A percentile compares a stretch with the other conserved stretches of the same genome.
Evolutionary conservation across 768 basidiomycete species (phyloP).

Genomic region (Boletus insuetus): DNA sequence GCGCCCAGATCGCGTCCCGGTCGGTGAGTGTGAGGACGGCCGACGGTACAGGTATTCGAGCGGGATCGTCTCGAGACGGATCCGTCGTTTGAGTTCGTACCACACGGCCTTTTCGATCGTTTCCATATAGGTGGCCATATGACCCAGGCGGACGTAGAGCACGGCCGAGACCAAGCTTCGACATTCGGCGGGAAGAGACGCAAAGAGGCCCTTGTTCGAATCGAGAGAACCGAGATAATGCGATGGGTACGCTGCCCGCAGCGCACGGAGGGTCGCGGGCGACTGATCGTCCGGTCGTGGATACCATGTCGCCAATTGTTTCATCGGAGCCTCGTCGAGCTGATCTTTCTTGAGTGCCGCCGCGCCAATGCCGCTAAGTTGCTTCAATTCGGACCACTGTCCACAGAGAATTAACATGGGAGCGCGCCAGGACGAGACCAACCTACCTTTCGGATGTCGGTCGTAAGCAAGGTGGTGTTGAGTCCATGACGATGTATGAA

Average conservation of each 20-base stretch:
- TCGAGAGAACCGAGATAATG: constrained; percentile 23
- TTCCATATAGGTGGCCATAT: constrained; percentile 39
- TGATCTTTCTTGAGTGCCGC: constrained; percentile 42
- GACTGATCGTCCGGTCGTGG: constrained; percentile 25
- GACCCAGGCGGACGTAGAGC: constrained; percentile 33
- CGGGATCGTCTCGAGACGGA: constrained; percentile 24
- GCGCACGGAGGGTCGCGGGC: constrained; percentile 33
- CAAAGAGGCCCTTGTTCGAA: constrained; percentile 33
- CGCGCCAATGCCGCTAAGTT: constrained; percentile 42
- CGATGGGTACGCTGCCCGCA: constrained; percentile 40
- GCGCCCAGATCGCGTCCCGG: background rate
- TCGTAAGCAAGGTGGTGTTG: constrained; percentile 40
- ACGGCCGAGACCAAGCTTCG: constrained; percentile 34
- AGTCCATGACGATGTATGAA: constrained; percentile 43
- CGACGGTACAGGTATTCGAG: constrained; percentile 19
- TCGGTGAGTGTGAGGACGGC: background rate
- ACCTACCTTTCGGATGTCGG: constrained; percentile 42
- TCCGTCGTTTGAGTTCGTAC: constrained; percentile 35
- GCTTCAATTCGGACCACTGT: constrained; percentile 43
- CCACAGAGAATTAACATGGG: background rate
- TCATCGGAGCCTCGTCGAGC: constrained; percentile 32
- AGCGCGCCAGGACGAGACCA: background rate
- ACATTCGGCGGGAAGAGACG: constrained; percentile 35
- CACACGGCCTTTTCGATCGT: constrained; percentile 35
- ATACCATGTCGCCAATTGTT: constrained; percentile 31